Evolutionary conservation across 108 stramenopile species (phyloP).

Genomic region (Fragilariopsis cylindrus): DNA sequence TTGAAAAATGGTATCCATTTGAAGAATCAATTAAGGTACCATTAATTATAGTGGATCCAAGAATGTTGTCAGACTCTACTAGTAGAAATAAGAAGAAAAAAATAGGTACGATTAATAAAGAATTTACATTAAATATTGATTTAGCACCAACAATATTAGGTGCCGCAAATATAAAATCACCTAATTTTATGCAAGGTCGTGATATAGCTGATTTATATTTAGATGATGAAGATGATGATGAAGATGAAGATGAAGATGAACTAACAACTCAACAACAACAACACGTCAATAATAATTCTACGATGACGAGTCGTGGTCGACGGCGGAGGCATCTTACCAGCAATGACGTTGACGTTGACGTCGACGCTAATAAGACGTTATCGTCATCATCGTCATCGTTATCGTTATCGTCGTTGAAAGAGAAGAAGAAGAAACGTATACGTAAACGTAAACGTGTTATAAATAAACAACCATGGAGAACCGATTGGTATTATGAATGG

Average conservation of each 20-base stretch:
- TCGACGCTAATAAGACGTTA: too few relatives aligned
- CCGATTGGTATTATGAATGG: constrained; percentile 82
- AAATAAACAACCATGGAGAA: constrained; percentile 45
- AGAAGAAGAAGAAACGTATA: background rate
- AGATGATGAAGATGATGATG: background rate
- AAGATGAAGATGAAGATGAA: background rate
- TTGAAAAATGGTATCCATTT: constrained; percentile 72
- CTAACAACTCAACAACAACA: too few relatives aligned
- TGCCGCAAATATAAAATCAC: constrained; percentile 56
- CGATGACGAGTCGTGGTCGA: too few relatives aligned
- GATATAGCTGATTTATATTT: constrained; percentile 74
- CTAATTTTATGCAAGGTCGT: constrained; percentile 69
- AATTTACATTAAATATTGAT: constrained; percentile 77
- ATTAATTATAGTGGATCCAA: constrained; percentile 74
- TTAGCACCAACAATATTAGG: constrained; percentile 77
- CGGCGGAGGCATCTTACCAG: too few relatives aligned
- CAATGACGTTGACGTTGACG: too few relatives aligned
- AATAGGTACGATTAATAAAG: constrained; percentile 55
- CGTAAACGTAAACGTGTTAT: background rate
- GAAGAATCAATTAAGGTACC: constrained; percentile 82
- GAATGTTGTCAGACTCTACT: constrained; percentile 50
- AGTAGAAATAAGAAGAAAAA: too few relatives aligned
- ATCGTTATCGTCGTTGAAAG: background rate
- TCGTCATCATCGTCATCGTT: too few relatives aligned
- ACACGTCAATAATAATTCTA: too few relatives aligned